These are phyloP conservation scores for Fagus crenata DNA, from an alignment of 306 rosid genomes.

Conservation along the genomic window DNA sequence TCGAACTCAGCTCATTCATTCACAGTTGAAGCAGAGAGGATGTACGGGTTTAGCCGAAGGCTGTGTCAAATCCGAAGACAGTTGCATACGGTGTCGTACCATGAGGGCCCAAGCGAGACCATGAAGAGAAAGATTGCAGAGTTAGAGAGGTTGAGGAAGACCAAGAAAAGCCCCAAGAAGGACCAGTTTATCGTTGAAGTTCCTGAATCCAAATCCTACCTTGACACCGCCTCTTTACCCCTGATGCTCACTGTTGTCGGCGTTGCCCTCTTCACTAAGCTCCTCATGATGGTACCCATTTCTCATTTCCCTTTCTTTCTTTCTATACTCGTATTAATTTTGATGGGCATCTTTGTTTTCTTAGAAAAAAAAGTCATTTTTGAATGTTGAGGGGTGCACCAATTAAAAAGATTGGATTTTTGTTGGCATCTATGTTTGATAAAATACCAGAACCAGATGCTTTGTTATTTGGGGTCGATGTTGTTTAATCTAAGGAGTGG, in stretches of 20 bases:
- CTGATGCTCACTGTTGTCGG: conserved; percentile 66
- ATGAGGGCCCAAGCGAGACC: conserved; percentile 43
- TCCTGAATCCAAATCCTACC: conserved; percentile 64
- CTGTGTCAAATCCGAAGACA: conserved; percentile 29
- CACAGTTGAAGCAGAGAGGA: not conserved
- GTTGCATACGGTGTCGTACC: conserved; percentile 24
- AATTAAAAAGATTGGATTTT: not conserved
- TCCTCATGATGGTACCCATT: conserved; percentile 60
- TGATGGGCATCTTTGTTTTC: too few relatives aligned
- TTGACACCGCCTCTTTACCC: conserved; percentile 83
- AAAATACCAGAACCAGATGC: too few relatives aligned
- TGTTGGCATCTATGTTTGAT: too few relatives aligned
- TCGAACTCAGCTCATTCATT: too few relatives aligned
- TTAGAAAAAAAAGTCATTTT: too few relatives aligned
- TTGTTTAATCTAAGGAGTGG: too few relatives aligned
- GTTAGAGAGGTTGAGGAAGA: conserved; percentile 53
- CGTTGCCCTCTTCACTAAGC: conserved; percentile 63
- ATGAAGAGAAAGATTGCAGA: conserved; percentile 48
- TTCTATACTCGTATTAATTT: too few relatives aligned
- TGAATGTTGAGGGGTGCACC: not conserved
- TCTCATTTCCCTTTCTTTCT: not conserved
- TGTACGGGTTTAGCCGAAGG: conserved; percentile 30
- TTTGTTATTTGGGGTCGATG: too few relatives aligned
- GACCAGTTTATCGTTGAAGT: conserved; percentile 64
- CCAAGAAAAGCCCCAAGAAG: conserved; percentile 36